Base-by-base conservation (phyloP, 441 rosid species). In the Adansonia rubrostipa region DNA sequence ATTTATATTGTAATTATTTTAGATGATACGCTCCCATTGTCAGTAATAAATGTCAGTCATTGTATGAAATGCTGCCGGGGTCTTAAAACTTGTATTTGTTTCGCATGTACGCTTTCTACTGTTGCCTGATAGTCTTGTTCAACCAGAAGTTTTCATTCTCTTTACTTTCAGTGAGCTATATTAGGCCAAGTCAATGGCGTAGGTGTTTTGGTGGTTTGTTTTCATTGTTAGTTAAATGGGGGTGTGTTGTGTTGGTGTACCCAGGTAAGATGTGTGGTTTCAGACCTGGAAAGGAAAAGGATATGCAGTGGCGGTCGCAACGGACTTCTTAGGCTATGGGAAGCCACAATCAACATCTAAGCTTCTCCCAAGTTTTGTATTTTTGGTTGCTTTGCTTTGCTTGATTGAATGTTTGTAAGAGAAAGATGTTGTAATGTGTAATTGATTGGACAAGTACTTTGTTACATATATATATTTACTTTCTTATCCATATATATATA, bases 271-370 rank as follows among this genome's bases (percentile, higher is more conserved):
- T 94, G 99, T 70, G 92, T 92, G 66, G 91, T 96, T 71, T 92
- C 97, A 0, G 99, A 96, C 85, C 96, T 96, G 1, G 99, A 96
- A 84, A 89, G 99, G 90, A 96, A 96, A 85, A 89, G 99, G 87
- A 94, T 96, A 75, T 96, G 99, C 85, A 90, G 97, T 33, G 98
- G 99, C 50, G 99, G 98, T 78, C 97, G 99, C 5, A 94, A 96
- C 28, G 99, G 99, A 69, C 82, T 91, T 85, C 94, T 96, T 71
- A 85, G 99, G 86, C 89, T 96, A 47, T 96, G 99, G 99, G 99
- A 96, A 83, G 99, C 98, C 40, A 94, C 99, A 81, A 91, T 91
- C 91, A 96, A 92, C 87, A 96, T 91, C 71, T 96, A 68, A 89
- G 71, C 77, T 74, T 71, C 36, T 69, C 77, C 47, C 11, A 80